Base-by-base conservation (phyloP, 1,284 basidiomycete genomes). In the Tilletia indica region DNA sequence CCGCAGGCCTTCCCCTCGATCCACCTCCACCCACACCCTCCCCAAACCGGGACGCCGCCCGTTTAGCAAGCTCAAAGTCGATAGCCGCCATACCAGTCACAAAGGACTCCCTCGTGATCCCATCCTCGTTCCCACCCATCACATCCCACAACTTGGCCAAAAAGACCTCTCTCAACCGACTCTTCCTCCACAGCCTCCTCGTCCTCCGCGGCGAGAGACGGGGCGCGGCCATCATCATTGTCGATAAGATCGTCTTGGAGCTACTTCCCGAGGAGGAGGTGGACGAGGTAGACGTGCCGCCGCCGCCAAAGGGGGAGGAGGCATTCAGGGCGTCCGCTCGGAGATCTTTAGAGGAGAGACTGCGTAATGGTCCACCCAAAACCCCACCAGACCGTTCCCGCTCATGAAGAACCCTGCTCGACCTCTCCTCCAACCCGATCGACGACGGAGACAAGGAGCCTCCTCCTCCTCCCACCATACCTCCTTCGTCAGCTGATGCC, bases 91-190 rank as follows among this genome's bases (percentile, higher is more conserved):
- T 64, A 34, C 31, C 31, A 9, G 36, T 38, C 8, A 64, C 61
- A 21, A 64, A 64, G 31, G 14, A 19, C 38, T 64, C 61, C 36
- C 36, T 38, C 61, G 31, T 34, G 12, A 64, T 64, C 12, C 61
- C 61, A 8, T 39, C 34, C 34, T 34, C 61, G 16, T 64, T 42
- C 0, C 61, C 61, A 21, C 61, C 61, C 61, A 64, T 64, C 9
- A 64, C 61, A 21, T 64, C 61, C 61, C 61, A 64, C 61, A 64
- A 34, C 34, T 64, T 64, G 4, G 61, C 61, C 31, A 64, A 4
- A 36, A 64, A 64, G 4, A 19, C 19, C n/a, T 34, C 36, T 5
- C 61, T 34, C 38, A 64, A 16, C 12, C 36, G 61, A n/a, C 34
- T 38, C 61, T n/a, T 9, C 3, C 61, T 25, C 61, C 61, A 64